Percentiles rank a stretch among this genome's conserved stretches.
Conservation (phyloP, 1,139 yeast genomes). For the Casaregolazyma lundiana region DNA sequence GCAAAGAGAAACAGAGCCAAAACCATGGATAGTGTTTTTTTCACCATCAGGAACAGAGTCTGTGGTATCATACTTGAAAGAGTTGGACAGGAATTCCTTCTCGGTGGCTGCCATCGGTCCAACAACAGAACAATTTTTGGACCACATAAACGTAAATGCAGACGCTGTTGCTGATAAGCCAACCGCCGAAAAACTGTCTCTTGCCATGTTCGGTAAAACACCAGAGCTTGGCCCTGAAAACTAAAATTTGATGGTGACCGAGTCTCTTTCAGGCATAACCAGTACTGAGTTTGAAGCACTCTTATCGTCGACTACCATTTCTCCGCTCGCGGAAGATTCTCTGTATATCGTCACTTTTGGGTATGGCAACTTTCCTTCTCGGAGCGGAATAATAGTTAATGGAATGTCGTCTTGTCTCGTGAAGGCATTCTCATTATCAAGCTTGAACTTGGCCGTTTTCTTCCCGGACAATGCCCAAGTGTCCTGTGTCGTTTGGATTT, state of each 20-base stretch:
- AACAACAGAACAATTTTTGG: slow-evolving; percentile 69
- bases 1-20: slow-evolving; percentile 4
- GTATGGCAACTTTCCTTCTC: slow-evolving; percentile 56
- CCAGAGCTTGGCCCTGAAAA: neutral
- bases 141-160: slow-evolving; percentile 49
- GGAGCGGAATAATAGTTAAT: slow-evolving; percentile 63
- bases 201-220: neutral
- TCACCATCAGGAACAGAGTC: slow-evolving; percentile 83
- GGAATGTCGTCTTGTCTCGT: slow-evolving; percentile 30
- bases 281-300: slow-evolving; percentile 66
- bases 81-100: slow-evolving; percentile 24
- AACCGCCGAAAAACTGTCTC: slow-evolving; percentile 42
- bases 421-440: slow-evolving; percentile 32
- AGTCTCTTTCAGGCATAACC: slow-evolving; percentile 68
- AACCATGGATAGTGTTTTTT: slow-evolving; percentile 57
- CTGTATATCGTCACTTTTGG: slow-evolving; percentile 6
- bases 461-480: slow-evolving; percentile 72
- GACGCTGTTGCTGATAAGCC: slow-evolving; percentile 69
- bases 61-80: slow-evolving; percentile 42
- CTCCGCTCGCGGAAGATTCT: neutral
- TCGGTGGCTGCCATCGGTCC: slow-evolving; percentile 88
- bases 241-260: slow-evolving; percentile 56
- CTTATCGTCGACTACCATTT: slow-evolving; percentile 20
- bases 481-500: slow-evolving; percentile 38
- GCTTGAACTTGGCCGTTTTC: slow-evolving; percentile 42